These are phyloP conservation scores for Mortierella hygrophila DNA, from an alignment of 192 early-diverging fungal genomes.

Conservation along the genomic window DNA sequence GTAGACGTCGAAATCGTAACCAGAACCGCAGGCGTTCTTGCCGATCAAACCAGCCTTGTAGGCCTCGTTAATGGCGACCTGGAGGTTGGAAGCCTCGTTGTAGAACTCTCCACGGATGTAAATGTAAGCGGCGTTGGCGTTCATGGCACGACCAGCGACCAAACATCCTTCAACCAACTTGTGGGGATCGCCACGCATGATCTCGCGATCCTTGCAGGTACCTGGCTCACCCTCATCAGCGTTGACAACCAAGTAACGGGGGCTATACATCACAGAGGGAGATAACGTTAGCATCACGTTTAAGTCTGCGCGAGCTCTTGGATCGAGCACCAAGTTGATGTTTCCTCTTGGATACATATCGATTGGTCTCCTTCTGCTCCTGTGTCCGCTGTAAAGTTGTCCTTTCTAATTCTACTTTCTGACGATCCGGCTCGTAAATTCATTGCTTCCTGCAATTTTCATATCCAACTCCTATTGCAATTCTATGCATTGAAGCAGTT, in stretches of 20 bases:
- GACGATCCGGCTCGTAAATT: neutral
- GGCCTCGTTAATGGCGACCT: slow-evolving; percentile 96
- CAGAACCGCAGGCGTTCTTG: slow-evolving; percentile 97
- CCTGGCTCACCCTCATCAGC: slow-evolving; percentile 99
- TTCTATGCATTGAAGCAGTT: no score
- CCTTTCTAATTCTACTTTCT: neutral
- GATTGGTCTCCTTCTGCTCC: neutral
- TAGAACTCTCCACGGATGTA: slow-evolving; percentile 98
- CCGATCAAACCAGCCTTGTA: slow-evolving; percentile 98
- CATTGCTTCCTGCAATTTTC: neutral
- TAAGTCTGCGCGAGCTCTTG: neutral
- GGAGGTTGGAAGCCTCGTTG: slow-evolving; percentile 94
- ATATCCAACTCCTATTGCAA: neutral
- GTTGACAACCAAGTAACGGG: slow-evolving; percentile 97
- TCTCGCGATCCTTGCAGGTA: slow-evolving; percentile 95
- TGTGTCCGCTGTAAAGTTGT: neutral
- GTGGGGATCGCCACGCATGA: slow-evolving; percentile 91
- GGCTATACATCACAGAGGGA: slow-evolving; percentile 69
- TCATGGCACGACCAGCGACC: slow-evolving; percentile 96
- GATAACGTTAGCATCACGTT: neutral
- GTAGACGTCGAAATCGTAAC: slow-evolving; percentile 97
- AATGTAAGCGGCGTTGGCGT: slow-evolving; percentile 97
- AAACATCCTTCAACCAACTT: slow-evolving; percentile 98
- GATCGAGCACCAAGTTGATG: neutral
- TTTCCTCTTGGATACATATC: neutral